phyloP scores from a whole-genome alignment of 192 early-diverging fungal species.

The Umbelopsis vinacea region DNA sequence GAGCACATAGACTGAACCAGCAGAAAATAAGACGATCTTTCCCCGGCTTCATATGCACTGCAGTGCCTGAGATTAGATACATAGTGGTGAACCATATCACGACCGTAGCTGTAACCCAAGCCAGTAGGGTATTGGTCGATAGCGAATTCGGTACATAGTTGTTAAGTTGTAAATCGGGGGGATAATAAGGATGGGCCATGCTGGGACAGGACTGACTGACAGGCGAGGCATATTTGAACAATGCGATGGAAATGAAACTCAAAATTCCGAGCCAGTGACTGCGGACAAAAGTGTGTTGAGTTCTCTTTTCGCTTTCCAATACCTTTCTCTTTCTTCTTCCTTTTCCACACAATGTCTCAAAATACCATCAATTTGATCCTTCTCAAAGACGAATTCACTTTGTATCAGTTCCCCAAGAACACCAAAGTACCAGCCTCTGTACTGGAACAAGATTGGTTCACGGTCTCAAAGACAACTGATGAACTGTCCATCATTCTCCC shows the following conservation, averaged over 20 bases:
- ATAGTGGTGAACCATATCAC: neutral
- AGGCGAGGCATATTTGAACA: neutral
- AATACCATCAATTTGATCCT: constrained; percentile 17
- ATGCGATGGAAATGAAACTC: neutral
- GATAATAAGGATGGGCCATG: constrained; percentile 50
- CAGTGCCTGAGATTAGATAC: neutral
- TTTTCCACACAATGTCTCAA: neutral
- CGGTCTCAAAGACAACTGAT: constrained; percentile 47
- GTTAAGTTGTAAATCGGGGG: constrained; percentile 36
- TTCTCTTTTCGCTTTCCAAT: neutral
- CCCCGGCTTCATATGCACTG: neutral
- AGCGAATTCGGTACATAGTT: constrained; percentile 52
- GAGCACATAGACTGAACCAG: constrained; percentile 85
- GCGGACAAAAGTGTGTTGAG: neutral
- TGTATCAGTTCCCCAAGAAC: constrained; percentile 27
- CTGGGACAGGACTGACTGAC: no score
- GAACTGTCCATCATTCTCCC: constrained; percentile 47
- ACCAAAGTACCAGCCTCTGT: constrained; percentile 7
- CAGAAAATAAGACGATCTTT: constrained; percentile 55
- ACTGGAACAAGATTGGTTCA: constrained; percentile 46
- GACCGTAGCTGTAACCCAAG: neutral
- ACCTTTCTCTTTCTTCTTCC: neutral
- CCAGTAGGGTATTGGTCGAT: constrained; percentile 34
- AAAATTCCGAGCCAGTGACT: neutral
- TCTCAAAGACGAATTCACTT: constrained; percentile 28